Evolutionary conservation across 164 flowering plant species (phyloP), one percentile per base, ranked within the genome.

Genomic region (Macadamia integrifolia): DNA sequence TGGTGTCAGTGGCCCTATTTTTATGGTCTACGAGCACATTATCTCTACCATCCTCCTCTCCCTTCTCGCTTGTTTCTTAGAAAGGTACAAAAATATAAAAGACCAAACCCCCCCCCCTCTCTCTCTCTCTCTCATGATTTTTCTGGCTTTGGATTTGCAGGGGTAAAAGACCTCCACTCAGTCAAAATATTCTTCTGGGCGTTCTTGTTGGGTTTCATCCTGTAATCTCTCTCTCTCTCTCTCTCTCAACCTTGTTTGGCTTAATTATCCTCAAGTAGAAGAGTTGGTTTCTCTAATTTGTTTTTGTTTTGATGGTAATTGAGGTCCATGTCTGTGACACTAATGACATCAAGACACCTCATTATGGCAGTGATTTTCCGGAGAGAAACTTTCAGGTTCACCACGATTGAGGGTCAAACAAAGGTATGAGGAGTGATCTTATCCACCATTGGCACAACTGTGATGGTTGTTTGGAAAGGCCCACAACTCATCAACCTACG

Each of bases 11-110:
- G 29, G 23, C 17, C 17, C 49, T 43, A 63, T 64, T 6, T 57
- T 70, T 23, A 63, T 70, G 12, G 59, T 70, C 57, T 63, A 64
- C 42, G 48, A 70, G 57, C 67, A 64, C n/a, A 28, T 70, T 13
- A 4, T 70, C 23, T 44, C 72, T 48, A 57, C 72, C 1, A 30
- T 64, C 12, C 32, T 70, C 29, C 63, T 70, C 17, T 64, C 29
- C 29, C 0, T 9, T 17, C 67, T 70, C 28, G 61, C 60, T 31
- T 43, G 57, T 30, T 30, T 55, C 62, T 53, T 56, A 40, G 66
- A 69, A 8, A 69, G 61, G 72, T 69, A 68, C 2, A 2, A 3
- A 3, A 5, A 9, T 6, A 43, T 6, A 43, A 43, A 43, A 43
- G 31, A 14, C 30, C 11, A n/a, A 50, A 23, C n/a, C 4, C 23